A percentile compares a stretch with the other conserved stretches of the same genome.
Conservation (phyloP, 352 stramenopile species). For the Pythium chondricola region DNA sequence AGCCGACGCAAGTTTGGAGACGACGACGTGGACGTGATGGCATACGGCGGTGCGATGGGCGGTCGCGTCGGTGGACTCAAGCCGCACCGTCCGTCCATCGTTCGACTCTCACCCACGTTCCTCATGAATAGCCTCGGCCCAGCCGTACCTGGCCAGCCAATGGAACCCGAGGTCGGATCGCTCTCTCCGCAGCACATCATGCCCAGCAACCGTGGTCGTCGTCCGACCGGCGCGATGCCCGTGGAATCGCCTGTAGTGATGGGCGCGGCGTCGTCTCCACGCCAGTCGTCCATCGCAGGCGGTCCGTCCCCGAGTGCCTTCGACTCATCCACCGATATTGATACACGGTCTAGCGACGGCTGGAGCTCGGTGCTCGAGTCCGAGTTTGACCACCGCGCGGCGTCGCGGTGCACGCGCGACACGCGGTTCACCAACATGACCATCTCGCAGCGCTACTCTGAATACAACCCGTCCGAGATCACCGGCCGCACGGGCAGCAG, state of each 20-base stretch:
- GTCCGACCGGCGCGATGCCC: slow-evolving; percentile 1
- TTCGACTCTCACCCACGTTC: slow-evolving; percentile 39
- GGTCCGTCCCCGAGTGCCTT: slow-evolving; percentile 23
- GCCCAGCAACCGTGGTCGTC: slow-evolving; percentile 1
- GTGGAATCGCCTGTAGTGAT: slow-evolving; percentile 15
- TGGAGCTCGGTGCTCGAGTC: slow-evolving; percentile 77
- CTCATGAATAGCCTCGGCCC: slow-evolving; percentile 11
- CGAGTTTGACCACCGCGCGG: slow-evolving; percentile 32
- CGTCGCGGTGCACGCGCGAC: slow-evolving; percentile 60
- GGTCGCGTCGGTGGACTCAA: slow-evolving; percentile 41
- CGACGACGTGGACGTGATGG: slow-evolving; percentile 38
- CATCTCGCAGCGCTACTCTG: slow-evolving; percentile 29
- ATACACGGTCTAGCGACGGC: slow-evolving; percentile 46
- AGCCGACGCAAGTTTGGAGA: slow-evolving; percentile 51
- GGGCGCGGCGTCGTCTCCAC: slow-evolving; percentile 2
- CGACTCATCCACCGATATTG: slow-evolving; percentile 25
- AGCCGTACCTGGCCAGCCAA: slow-evolving; percentile 1
- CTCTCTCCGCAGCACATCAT: slow-evolving; percentile 8
- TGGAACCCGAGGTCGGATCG: slow-evolving; percentile 7
- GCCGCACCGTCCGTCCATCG: slow-evolving; percentile 33
- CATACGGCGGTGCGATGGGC: slow-evolving; percentile 18
- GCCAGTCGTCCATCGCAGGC: slow-evolving; percentile 3
- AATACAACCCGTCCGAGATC: slow-evolving; percentile 18
- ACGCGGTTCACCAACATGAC: slow-evolving; percentile 61
- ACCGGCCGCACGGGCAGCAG: neutral